Evolutionary conservation across 2,329 filamentous ascomycete genomes (phyloP).

Genomic region (Arthrobotrys pseudoclavata): DNA sequence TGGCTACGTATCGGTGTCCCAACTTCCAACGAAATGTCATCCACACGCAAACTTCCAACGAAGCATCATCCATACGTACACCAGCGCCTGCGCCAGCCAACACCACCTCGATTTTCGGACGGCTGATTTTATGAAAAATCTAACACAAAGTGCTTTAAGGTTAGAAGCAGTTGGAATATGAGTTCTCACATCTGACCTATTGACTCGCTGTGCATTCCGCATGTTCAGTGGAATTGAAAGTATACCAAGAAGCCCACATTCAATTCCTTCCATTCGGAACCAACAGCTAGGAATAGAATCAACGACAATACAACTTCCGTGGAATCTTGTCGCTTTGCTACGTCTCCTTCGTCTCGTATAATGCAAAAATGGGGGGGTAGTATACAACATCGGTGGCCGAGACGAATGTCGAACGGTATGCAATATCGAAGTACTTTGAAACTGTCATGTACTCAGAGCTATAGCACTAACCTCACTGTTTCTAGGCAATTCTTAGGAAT

Average conservation of each 20-base stretch:
- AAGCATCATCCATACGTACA: background rate
- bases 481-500: no score
- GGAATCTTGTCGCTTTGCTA: background rate
- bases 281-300: background rate
- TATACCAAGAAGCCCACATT: no score
- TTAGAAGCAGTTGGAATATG: background rate
- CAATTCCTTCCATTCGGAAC: background rate
- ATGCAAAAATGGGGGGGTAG: background rate
- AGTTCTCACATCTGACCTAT: no score
- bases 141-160: background rate
- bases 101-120: background rate
- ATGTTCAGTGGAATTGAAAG: no score
- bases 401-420: background rate
- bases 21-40: background rate
- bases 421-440: background rate
- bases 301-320: background rate
- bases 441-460: no score
- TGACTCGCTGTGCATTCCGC: no score
- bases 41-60: background rate
- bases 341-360: background rate
- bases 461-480: no score
- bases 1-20: background rate
- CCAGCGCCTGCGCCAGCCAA: background rate
- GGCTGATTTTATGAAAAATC: background rate
- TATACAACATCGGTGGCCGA: background rate